A percentile compares a stretch with the other conserved stretches of the same genome.
phyloP scores from a whole-genome alignment of 2,329 filamentous ascomycete genomes.

The Davidsoniella eucalypti region DNA sequence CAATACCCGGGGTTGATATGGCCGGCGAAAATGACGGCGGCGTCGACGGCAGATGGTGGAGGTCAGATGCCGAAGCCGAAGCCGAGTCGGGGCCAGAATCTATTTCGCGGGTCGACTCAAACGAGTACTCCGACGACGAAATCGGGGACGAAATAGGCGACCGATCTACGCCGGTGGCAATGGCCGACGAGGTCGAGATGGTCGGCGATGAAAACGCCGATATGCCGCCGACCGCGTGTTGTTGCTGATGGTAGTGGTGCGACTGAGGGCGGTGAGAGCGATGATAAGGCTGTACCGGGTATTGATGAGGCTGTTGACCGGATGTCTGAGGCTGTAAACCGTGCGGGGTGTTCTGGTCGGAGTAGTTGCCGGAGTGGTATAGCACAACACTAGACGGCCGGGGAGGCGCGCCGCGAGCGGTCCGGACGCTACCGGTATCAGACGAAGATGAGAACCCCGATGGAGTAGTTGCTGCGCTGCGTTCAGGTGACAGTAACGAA shows the following conservation, averaged over 20 bases:
- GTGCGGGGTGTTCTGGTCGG: no score
- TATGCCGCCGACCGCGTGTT: no score
- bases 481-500: no score
- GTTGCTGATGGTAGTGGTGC: no score
- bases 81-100: not conserved
- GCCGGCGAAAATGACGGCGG: not conserved
- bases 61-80: not conserved
- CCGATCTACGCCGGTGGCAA: not conserved
- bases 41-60: not conserved
- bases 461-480: not conserved
- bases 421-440: not conserved
- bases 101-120: not conserved
- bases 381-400: slow-evolving; percentile 2
- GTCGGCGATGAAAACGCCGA: not conserved
- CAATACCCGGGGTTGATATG: not conserved
- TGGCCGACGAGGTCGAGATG: not conserved
- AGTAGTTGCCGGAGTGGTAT: not conserved
- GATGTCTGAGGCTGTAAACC: not conserved
- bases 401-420: not conserved
- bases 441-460: slow-evolving; percentile 4
- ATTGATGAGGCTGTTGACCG: not conserved
- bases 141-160: not conserved
- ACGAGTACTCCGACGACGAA: not conserved
- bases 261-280: not conserved
- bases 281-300: not conserved